phyloP scores from a whole-genome alignment of 2,329 filamentous ascomycete genomes.

The Fusarium floridanum region DNA sequence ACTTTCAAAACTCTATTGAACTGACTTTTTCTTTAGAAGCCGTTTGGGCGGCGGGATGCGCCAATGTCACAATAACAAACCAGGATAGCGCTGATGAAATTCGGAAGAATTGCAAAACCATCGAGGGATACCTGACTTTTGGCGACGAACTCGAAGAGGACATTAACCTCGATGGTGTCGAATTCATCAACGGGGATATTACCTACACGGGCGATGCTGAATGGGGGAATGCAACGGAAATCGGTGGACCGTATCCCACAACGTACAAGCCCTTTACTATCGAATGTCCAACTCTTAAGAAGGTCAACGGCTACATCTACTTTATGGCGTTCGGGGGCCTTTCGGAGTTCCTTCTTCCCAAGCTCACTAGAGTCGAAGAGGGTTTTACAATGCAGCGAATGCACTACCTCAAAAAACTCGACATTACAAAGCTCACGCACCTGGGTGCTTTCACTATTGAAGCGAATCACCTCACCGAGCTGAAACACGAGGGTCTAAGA shows the following conservation, averaged over 20 bases:
- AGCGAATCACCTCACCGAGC: constrained; percentile 20
- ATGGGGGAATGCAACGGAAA: not conserved
- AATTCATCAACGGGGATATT: constrained; percentile 20
- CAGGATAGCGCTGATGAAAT: constrained; percentile 22
- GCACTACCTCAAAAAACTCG: constrained; percentile 19
- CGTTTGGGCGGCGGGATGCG: constrained; percentile 12
- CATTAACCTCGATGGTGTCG: constrained; percentile 31
- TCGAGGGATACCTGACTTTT: constrained; percentile 17
- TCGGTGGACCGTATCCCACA: constrained; percentile 4
- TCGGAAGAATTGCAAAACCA: constrained; percentile 23
- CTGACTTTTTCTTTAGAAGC: not conserved
- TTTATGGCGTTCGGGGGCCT: constrained; percentile 28
- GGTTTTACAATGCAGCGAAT: constrained; percentile 16
- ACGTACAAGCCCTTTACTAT: constrained; percentile 10
- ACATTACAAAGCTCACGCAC: constrained; percentile 28
- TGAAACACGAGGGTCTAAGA: constrained; percentile 23
- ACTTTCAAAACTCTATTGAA: not conserved
- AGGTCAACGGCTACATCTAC: constrained; percentile 12
- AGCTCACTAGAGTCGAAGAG: constrained; percentile 20
- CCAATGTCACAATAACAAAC: constrained; percentile 27
- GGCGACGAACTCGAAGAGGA: constrained; percentile 6
- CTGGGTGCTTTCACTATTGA: constrained; percentile 21
- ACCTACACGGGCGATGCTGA: constrained; percentile 8
- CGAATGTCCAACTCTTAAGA: constrained; percentile 28
- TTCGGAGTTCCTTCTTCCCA: constrained; percentile 25